These are phyloP conservation scores for Nemania sp. DNA, from an alignment of 2,329 filamentous ascomycete species.

Conservation along the genomic window DNA sequence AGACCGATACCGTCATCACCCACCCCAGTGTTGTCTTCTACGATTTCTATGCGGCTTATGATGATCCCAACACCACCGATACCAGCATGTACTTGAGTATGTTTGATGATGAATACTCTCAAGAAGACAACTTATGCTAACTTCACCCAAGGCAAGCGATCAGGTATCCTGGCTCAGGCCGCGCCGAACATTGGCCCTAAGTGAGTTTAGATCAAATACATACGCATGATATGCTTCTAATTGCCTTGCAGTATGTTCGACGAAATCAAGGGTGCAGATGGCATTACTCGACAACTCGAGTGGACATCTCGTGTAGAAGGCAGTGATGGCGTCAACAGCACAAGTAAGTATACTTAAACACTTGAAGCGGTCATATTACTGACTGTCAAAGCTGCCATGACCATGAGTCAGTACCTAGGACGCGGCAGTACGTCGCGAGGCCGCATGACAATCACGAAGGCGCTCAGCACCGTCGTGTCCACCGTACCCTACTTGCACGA, in stretches of 20 bases:
- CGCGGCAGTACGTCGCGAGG: slow-evolving; percentile 65
- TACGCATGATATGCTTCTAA: slow-evolving; percentile 8
- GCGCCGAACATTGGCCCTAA: slow-evolving; percentile 67
- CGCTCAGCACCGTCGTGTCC: slow-evolving; percentile 61
- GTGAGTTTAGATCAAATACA: slow-evolving; percentile 34
- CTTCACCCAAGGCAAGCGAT: slow-evolving; percentile 44
- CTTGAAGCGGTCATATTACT: not conserved
- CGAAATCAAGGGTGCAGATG: slow-evolving; percentile 59
- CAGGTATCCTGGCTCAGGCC: slow-evolving; percentile 65
- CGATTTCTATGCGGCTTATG: slow-evolving; percentile 66
- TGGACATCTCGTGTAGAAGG: slow-evolving; percentile 68
- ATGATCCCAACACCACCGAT: slow-evolving; percentile 50
- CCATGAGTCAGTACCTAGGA: slow-evolving; percentile 64
- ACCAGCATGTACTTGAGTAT: slow-evolving; percentile 48
- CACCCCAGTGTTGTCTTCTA: slow-evolving; percentile 58
- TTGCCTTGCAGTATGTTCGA: slow-evolving; percentile 54
- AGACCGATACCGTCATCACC: slow-evolving; percentile 52
- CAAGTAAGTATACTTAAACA: slow-evolving; percentile 35
- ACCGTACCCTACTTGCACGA: slow-evolving; percentile 63
- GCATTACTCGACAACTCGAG: slow-evolving; percentile 64
- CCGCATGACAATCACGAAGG: slow-evolving; percentile 61
- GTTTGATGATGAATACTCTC: slow-evolving; percentile 5
- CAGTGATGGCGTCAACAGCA: slow-evolving; percentile 45
- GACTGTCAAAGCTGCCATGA: slow-evolving; percentile 48
- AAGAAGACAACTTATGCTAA: slow-evolving; percentile 1